These are phyloP conservation scores for Hordeum pubiflorum DNA, from an alignment of 202 grass and related monocot species.

Conservation along the genomic window DNA sequence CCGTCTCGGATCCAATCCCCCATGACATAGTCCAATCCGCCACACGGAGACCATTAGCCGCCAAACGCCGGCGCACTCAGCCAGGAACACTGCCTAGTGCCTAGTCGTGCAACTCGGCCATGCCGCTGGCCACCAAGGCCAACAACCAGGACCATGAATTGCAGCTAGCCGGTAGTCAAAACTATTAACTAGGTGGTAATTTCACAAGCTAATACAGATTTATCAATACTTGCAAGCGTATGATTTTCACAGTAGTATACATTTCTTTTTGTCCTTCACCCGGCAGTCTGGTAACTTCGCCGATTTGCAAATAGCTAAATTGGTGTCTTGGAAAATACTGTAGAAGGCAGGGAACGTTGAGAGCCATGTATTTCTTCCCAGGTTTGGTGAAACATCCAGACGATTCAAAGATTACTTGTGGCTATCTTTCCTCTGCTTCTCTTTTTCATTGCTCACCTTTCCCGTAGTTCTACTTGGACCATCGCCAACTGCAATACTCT, in stretches of 20 bases:
- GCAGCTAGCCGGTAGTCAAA: too few relatives aligned
- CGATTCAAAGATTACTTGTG: slow-evolving; percentile 29
- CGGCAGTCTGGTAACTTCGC: neutral
- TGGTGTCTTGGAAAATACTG: neutral
- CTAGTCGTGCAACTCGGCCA: too few relatives aligned
- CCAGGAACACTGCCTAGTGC: too few relatives aligned
- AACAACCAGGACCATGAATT: too few relatives aligned
- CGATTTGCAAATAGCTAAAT: neutral
- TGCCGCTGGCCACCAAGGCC: too few relatives aligned
- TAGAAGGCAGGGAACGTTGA: neutral
- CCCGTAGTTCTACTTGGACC: slow-evolving; percentile 30
- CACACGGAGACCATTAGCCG: too few relatives aligned
- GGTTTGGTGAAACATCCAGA: slow-evolving; percentile 21
- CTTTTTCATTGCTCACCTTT: slow-evolving; percentile 39
- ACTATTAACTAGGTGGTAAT: too few relatives aligned
- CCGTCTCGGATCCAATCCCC: too few relatives aligned
- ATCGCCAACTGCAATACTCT: slow-evolving; percentile 31
- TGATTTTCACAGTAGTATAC: neutral
- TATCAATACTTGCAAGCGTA: neutral
- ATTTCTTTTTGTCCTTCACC: neutral
- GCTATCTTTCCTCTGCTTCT: slow-evolving; percentile 22
- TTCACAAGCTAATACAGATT: too few relatives aligned
- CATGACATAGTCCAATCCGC: too few relatives aligned
- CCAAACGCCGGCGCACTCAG: too few relatives aligned
- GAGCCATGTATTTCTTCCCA: neutral